Base-by-base conservation (phyloP, 371 early-diverging fungal genomes). In the Dichotomocladium elegans region DNA sequence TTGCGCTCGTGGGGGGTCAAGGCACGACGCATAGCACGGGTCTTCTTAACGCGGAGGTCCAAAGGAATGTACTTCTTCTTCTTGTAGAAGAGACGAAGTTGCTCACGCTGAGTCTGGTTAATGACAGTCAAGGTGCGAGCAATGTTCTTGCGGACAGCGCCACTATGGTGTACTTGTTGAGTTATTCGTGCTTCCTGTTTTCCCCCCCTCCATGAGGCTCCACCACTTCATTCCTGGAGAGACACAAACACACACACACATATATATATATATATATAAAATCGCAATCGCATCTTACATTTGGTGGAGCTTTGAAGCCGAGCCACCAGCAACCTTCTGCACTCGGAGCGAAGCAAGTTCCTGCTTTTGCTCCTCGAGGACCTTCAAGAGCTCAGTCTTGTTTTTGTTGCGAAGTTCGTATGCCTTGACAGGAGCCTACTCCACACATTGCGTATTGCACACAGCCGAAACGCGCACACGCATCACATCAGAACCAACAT, bases 31-130 rank as follows among this genome's bases (percentile, higher is more conserved):
- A 95, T 89, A 60, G 96, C 96, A 64, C 96, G 91, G 62, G 96
- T 96, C 89, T 91, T 91, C 91, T 96, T 96, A 74, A 74, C 77
- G 62, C 95, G 91, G 77, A 96, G 86, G 71, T 95, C 95, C 60
- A 91, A 77, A 58, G 96, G 96, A 35, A 83, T 57, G 85, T 88
- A 88, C 87, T 94, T 95, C 85, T 91, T 93, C 68, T 86, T 87
- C 69, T 87, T 82, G 84, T 90, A 93, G 80, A 81, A 83, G 51
- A 82, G 66, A 59, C 89, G 88, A 52, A 92, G 84, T 69, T 87
- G 81, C 43, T 84, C 87, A 56, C 94, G 90, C 64, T 90, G 86
- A 68, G 85, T 85, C 72, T 94, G 93, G 81, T 80, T 84, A 76
- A 94, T 92, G 68, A 94, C 94, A 42, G 96, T 96, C 70, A 91